Percentiles rank a stretch among this genome's conserved stretches.
Conservation (phyloP, 768 basidiomycete species). For the Leucosporidium scottii region DNA sequence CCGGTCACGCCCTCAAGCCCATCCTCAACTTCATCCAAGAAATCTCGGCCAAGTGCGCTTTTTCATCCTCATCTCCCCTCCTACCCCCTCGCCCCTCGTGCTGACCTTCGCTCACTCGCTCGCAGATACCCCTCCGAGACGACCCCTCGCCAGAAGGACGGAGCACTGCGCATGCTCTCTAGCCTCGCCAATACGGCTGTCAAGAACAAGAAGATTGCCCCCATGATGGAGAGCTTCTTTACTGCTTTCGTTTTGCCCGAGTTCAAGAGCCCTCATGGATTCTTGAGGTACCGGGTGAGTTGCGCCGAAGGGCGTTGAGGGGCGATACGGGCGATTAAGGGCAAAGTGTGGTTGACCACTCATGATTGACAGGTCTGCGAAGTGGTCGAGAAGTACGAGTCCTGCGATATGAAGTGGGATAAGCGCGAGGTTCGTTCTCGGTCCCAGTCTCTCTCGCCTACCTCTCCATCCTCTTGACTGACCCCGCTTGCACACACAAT, state of each 20-base stretch:
- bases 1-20: conserved; percentile 71
- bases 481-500: not conserved
- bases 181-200: conserved; percentile 71
- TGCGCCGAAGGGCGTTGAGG: not conserved
- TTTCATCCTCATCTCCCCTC: not conserved
- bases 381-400: conserved; percentile 66
- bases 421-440: conserved; percentile 52
- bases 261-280: conserved; percentile 59
- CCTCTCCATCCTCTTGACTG: not conserved
- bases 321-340: no score
- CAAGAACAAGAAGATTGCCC: conserved; percentile 65
- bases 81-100: no score
- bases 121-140: conserved; percentile 32
- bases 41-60: conserved; percentile 53
- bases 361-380: conserved; percentile 57
- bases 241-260: conserved; percentile 66
- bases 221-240: conserved; percentile 70
- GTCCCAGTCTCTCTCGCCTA: not conserved
- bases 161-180: conserved; percentile 74
- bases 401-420: conserved; percentile 61
- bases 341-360: not conserved
- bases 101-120: no score
- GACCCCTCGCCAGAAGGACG: conserved; percentile 63
- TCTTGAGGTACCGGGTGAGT: conserved; percentile 68
- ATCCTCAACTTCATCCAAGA: conserved; percentile 70